Conservation (phyloP, 345 rosid genomes). For the Sapria himalayana region DNA sequence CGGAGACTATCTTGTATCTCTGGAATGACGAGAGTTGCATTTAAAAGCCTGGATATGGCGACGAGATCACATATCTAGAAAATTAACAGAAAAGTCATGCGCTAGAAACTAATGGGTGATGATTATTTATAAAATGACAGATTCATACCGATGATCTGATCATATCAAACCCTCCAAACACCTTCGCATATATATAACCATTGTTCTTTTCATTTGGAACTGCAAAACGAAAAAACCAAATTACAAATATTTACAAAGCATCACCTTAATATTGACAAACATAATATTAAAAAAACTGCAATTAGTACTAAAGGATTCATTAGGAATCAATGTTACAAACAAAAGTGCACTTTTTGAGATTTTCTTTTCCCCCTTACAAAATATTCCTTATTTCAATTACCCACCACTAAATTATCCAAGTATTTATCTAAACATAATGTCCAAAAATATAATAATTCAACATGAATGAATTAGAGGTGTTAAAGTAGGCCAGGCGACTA, state of each 20-base stretch:
- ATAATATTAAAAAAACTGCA: too few species aligned
- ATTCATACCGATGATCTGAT: slow-evolving; percentile 67
- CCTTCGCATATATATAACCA: slow-evolving; percentile 72
- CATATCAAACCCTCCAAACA: slow-evolving; percentile 88
- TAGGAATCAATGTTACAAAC: too few species aligned
- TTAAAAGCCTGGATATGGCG: slow-evolving; percentile 95
- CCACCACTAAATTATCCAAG: too few species aligned
- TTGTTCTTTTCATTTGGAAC: slow-evolving; percentile 37
- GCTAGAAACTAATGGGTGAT: not conserved
- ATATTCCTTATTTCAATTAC: too few species aligned
- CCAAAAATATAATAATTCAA: too few species aligned
- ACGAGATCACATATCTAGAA: slow-evolving; percentile 99
- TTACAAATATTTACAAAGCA: not conserved
- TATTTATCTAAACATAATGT: too few species aligned
- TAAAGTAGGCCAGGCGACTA: too few species aligned
- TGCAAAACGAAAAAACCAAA: slow-evolving; percentile 13
- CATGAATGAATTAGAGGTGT: too few species aligned
- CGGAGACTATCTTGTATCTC: slow-evolving; percentile 89
- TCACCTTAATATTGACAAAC: not conserved
- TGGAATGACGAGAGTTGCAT: slow-evolving; percentile 99
- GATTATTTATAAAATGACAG: slow-evolving; percentile 2
- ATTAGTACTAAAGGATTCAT: too few species aligned
- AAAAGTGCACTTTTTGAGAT: too few species aligned
- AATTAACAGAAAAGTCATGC: slow-evolving; percentile 28
- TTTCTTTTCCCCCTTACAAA: too few species aligned